Conservation (phyloP, 2,329 filamentous ascomycete genomes). For the Myotisia sp. region DNA sequence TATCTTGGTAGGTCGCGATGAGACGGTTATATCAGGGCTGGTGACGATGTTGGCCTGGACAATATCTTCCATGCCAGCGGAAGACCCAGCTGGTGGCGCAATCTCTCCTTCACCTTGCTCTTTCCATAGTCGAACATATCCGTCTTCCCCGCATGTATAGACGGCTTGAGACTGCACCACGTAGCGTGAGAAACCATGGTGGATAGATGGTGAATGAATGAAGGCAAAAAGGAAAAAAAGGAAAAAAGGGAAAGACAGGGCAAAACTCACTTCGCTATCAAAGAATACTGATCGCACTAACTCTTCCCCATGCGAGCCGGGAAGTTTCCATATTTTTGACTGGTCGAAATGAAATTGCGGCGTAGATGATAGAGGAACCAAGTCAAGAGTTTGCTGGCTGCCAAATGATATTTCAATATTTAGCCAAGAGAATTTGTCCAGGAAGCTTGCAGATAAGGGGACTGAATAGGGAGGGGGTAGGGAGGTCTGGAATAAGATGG, state of each 20-base stretch:
- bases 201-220: no score
- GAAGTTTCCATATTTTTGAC: constrained; percentile 27
- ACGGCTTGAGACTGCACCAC: constrained; percentile 23
- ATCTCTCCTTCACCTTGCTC: constrained; percentile 13
- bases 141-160: constrained; percentile 34
- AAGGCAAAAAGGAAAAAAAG: no score
- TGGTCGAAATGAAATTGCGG: constrained; percentile 29
- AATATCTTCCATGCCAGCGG: no score
- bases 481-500: not conserved
- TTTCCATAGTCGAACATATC: constrained; percentile 28
- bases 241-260: not conserved
- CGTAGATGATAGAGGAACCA: constrained; percentile 25
- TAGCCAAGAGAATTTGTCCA: constrained; percentile 1
- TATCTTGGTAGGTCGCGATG: constrained; percentile 15
- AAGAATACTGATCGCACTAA: constrained; percentile 33
- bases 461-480: constrained; percentile 3
- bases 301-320: constrained; percentile 36
- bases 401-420: not conserved
- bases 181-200: not conserved
- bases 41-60: no score
- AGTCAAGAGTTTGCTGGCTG: constrained; percentile 29
- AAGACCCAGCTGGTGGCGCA: not conserved
- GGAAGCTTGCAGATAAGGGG: constrained; percentile 4
- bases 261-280: constrained; percentile 28
- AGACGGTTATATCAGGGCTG: constrained; percentile 1